These are phyloP conservation scores for Apiotrichum akiyoshidainum DNA, from an alignment of 1,284 basidiomycete genomes.

Conservation along the genomic window DNA sequence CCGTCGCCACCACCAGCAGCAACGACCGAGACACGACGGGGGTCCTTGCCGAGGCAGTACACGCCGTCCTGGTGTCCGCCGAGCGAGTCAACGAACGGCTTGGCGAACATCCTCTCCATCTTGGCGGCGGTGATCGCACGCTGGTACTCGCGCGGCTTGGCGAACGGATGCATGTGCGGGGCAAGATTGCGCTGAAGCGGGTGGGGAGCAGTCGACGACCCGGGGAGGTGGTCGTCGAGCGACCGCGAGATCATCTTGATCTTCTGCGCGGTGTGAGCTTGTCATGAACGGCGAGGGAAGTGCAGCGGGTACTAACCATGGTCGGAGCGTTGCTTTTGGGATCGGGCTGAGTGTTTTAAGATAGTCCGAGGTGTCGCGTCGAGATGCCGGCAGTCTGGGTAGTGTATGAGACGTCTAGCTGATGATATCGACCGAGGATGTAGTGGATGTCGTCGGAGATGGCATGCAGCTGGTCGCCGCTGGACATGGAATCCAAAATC, in stretches of 20 bases:
- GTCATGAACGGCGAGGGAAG: background rate
- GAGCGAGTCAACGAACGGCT: slow-evolving; percentile 85
- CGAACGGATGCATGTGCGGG: slow-evolving; percentile 89
- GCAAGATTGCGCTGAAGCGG: slow-evolving; percentile 89
- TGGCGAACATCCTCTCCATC: slow-evolving; percentile 94
- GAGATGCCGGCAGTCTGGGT: background rate
- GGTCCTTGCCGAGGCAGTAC: slow-evolving; percentile 77
- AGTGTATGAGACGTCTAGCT: background rate
- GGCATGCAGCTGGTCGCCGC: background rate
- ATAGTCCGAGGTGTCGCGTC: no score
- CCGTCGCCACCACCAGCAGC: slow-evolving; percentile 95
- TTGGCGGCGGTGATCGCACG: slow-evolving; percentile 93
- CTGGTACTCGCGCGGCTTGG: slow-evolving; percentile 86
- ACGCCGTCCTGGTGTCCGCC: slow-evolving; percentile 97
- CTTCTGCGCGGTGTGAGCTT: slow-evolving; percentile 34
- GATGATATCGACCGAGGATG: background rate
- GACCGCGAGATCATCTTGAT: slow-evolving; percentile 52
- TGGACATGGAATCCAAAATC: background rate
- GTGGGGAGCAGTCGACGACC: slow-evolving; percentile 49
- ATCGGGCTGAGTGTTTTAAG: no score
- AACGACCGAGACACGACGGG: slow-evolving; percentile 71
- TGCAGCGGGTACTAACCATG: slow-evolving; percentile 7
- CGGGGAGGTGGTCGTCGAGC: slow-evolving; percentile 51
- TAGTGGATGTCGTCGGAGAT: background rate
- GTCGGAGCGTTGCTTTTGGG: background rate